Conservation (phyloP, 1,284 basidiomycete genomes). For the Pulveroboletus sp. region DNA sequence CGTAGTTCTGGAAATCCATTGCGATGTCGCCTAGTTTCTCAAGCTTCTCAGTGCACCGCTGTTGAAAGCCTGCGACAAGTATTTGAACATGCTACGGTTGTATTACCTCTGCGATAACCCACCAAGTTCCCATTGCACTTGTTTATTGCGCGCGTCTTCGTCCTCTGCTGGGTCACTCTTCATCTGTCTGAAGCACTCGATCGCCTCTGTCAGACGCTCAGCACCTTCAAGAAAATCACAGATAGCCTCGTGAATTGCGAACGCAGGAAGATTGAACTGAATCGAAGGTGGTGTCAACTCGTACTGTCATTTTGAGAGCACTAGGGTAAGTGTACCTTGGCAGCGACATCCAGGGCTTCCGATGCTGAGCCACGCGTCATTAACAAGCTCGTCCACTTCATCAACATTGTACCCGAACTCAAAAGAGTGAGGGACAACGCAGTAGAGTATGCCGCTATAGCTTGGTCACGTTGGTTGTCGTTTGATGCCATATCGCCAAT, state of each 20-base stretch:
- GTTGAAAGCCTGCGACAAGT: not conserved
- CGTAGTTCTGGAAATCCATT: not conserved
- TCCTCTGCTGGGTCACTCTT: not conserved
- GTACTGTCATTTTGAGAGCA: not conserved
- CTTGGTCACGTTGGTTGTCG: not conserved
- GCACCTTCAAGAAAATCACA: not conserved
- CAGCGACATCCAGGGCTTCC: not conserved
- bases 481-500: not conserved
- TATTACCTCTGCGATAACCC: not conserved
- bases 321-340: not conserved
- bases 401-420: not conserved
- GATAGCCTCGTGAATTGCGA: not conserved
- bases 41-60: not conserved
- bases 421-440: not conserved
- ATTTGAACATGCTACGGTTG: accelerated
- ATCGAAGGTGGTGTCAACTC: not conserved
- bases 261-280: not conserved
- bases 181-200: not conserved
- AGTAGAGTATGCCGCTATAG: not conserved
- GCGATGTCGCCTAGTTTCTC: not conserved
- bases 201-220: not conserved
- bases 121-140: not conserved
- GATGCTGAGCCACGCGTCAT: not conserved
- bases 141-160: not conserved
- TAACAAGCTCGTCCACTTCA: not conserved